Evolutionary conservation across 2,329 filamentous ascomycete species (phyloP).

Genomic region (Monilinia vaccinii-corymbosi): DNA sequence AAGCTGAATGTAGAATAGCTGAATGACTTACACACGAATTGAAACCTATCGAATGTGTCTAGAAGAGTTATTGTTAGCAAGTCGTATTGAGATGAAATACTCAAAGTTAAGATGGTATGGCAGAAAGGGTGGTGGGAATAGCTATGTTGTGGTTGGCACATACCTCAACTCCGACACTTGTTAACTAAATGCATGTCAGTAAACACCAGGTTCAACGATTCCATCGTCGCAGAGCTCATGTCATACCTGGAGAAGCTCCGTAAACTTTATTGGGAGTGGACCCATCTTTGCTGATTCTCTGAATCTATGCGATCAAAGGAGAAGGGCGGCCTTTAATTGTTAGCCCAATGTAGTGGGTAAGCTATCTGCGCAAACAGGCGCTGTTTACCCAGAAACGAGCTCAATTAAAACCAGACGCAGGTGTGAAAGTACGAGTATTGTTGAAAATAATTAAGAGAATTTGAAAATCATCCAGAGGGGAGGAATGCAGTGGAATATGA

Average conservation of each 20-base stretch:
- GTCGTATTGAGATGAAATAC: neutral
- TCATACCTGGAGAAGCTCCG: slow-evolving; percentile 78
- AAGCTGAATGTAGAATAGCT: slow-evolving; percentile 5
- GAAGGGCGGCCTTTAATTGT: slow-evolving; percentile 12
- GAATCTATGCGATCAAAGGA: slow-evolving; percentile 21
- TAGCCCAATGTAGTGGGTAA: slow-evolving; percentile 6
- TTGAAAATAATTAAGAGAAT: slow-evolving; percentile 18
- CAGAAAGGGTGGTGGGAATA: slow-evolving; percentile 14
- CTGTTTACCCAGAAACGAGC: slow-evolving; percentile 15
- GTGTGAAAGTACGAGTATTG: slow-evolving; percentile 9
- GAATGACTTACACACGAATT: slow-evolving; percentile 66
- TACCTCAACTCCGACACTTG: slow-evolving; percentile 44
- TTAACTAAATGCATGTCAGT: slow-evolving; percentile 36
- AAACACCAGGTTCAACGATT: slow-evolving; percentile 32
- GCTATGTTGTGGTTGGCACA: slow-evolving; percentile 25
- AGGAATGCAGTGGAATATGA: neutral
- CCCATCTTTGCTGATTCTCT: slow-evolving; percentile 22
- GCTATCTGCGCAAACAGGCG: slow-evolving; percentile 9
- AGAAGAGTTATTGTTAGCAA: slow-evolving; percentile 30
- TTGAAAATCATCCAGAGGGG: slow-evolving; percentile 18
- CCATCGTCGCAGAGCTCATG: slow-evolving; percentile 80
- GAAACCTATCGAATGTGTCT: slow-evolving; percentile 71
- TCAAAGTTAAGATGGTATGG: slow-evolving; percentile 15
- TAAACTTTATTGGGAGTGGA: slow-evolving; percentile 81
- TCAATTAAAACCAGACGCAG: slow-evolving; percentile 21